phyloP scores from a whole-genome alignment of 176 grass and related monocot species.

The Melocanna baccifera region DNA sequence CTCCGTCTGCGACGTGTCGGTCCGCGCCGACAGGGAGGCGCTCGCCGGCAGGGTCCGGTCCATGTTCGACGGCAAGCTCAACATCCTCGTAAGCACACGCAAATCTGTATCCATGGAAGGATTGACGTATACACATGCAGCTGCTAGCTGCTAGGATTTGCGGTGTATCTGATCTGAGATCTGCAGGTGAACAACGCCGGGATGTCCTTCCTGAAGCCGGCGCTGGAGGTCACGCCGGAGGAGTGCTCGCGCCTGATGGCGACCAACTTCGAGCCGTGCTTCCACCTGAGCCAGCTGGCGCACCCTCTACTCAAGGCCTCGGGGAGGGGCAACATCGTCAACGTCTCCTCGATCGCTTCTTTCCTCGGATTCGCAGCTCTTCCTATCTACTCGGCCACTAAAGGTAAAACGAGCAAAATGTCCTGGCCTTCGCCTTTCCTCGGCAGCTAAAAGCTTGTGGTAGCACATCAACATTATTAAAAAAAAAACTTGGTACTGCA shows the following conservation, averaged over 20 bases:
- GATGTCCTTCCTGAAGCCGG: background rate
- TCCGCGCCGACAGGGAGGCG: conserved; percentile 9
- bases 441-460: too few species aligned
- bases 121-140: background rate
- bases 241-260: background rate
- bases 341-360: conserved; percentile 12
- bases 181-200: conserved; percentile 24
- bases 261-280: background rate
- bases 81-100: conserved; percentile 29
- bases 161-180: background rate
- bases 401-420: background rate
- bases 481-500: too few species aligned
- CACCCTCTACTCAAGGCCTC: conserved; percentile 17
- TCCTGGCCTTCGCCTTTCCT: too few species aligned
- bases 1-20: conserved; percentile 38
- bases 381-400: background rate
- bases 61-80: conserved; percentile 32
- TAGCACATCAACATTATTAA: too few species aligned
- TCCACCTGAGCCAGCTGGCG: conserved; percentile 7
- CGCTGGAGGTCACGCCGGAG: background rate
- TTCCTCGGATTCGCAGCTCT: background rate
- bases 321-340: conserved; percentile 1
- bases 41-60: background rate
- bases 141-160: background rate
- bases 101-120: background rate